These are phyloP conservation scores for Abortiporus biennis DNA, from an alignment of 1,284 basidiomycete genomes.

Conservation along the genomic window DNA sequence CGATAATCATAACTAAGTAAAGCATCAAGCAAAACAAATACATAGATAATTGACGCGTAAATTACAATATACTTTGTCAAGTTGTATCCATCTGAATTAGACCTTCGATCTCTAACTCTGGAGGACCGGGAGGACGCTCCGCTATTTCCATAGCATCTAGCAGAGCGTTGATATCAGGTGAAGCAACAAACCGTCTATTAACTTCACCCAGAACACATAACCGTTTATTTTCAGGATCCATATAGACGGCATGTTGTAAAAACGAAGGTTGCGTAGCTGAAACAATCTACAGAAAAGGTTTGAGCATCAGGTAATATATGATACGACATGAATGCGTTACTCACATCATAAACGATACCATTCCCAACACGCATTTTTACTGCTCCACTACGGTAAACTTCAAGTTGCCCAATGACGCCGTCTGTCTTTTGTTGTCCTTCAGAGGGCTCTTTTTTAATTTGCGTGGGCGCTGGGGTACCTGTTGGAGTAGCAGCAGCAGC, in stretches of 20 bases:
- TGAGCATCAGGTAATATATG: neutral
- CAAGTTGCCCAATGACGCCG: slow-evolving; percentile 77
- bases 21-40: no score
- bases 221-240: slow-evolving; percentile 56
- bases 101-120: slow-evolving; percentile 38
- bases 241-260: slow-evolving; percentile 79
- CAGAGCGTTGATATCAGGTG: slow-evolving; percentile 79
- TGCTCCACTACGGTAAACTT: slow-evolving; percentile 79
- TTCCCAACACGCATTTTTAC: slow-evolving; percentile 82
- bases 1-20: no score
- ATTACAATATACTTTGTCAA: no score
- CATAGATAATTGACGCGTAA: no score
- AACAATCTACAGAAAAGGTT: slow-evolving; percentile 51
- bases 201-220: slow-evolving; percentile 80
- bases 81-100: slow-evolving; percentile 55
- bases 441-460: slow-evolving; percentile 18
- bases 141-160: slow-evolving; percentile 62
- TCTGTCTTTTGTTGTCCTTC: slow-evolving; percentile 46
- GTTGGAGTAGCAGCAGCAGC: slow-evolving; percentile 21
- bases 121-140: slow-evolving; percentile 28
- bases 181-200: slow-evolving; percentile 80
- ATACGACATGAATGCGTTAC: slow-evolving; percentile 25
- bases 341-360: slow-evolving; percentile 79
- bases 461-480: slow-evolving; percentile 16
- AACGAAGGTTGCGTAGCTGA: slow-evolving; percentile 86